A percentile compares a stretch with the other conserved stretches of the same genome.
Evolutionary conservation across 1,284 basidiomycete species (phyloP).

Genomic region (Pseudomicrostroma phylloplanum): DNA sequence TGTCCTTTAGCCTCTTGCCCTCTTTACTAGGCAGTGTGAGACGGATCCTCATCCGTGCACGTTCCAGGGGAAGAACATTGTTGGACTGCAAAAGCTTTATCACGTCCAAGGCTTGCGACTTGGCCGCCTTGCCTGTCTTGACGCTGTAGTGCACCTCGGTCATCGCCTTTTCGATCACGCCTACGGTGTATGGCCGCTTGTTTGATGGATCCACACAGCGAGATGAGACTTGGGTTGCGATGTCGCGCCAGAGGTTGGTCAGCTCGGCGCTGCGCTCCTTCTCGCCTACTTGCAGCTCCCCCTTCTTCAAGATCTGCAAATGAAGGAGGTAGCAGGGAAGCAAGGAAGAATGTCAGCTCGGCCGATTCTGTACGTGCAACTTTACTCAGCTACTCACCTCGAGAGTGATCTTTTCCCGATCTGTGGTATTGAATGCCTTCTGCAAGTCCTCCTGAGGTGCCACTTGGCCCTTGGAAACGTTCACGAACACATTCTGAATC

Average conservation of each 20-base stretch:
- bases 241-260: conserved; percentile 75
- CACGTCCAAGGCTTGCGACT: conserved; percentile 80
- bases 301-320: conserved; percentile 48
- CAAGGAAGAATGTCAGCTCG: too few relatives aligned
- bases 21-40: conserved; percentile 72
- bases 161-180: conserved; percentile 98
- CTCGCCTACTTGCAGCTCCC: conserved; percentile 93
- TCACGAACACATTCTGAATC: conserved; percentile 89
- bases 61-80: conserved; percentile 69
- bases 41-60: conserved; percentile 84
- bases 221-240: conserved; percentile 86
- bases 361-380: too few relatives aligned
- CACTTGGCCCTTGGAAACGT: conserved; percentile 92
- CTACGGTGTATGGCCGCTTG: conserved; percentile 81
- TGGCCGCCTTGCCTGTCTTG: conserved; percentile 79
- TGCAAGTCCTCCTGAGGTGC: conserved; percentile 81
- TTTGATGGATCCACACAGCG: conserved; percentile 90
- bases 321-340: background rate
- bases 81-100: conserved; percentile 64
- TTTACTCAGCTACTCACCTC: conserved; percentile 58
- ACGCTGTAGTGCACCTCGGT: conserved; percentile 85
- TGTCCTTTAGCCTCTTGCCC: conserved; percentile 66
- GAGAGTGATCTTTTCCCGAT: conserved; percentile 68
- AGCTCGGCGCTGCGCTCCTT: conserved; percentile 91
- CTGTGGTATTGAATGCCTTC: conserved; percentile 79